These are phyloP conservation scores for Xylogone sp. DNA, from an alignment of 2,329 filamentous ascomycete genomes.

Conservation along the genomic window DNA sequence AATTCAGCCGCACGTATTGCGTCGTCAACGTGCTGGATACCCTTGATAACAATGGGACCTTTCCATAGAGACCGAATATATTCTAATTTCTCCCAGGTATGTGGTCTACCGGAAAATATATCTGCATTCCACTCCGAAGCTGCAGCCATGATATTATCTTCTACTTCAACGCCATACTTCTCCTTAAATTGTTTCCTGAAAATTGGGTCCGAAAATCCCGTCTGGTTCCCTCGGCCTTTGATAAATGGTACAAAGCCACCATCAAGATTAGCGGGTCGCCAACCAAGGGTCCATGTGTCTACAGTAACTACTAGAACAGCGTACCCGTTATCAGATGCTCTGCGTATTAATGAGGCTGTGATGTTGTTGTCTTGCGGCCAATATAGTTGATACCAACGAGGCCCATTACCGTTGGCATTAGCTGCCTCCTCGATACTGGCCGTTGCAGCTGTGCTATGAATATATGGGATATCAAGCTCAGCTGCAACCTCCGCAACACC, in stretches of 20 bases:
- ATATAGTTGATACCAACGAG: constrained; percentile 72
- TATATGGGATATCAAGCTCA: constrained; percentile 59
- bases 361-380: constrained; percentile 66
- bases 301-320: constrained; percentile 67
- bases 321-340: constrained; percentile 60
- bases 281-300: constrained; percentile 66
- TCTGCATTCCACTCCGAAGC: constrained; percentile 48
- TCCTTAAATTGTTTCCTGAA: constrained; percentile 55
- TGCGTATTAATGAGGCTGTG: constrained; percentile 57
- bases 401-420: constrained; percentile 49
- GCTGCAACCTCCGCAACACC: constrained; percentile 61
- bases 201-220: constrained; percentile 65
- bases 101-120: constrained; percentile 48
- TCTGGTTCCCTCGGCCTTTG: constrained; percentile 52
- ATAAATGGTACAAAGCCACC: constrained; percentile 58
- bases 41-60: constrained; percentile 61
- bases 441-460: constrained; percentile 60
- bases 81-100: constrained; percentile 59
- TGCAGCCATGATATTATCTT: constrained; percentile 47
- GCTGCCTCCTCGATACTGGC: constrained; percentile 66
- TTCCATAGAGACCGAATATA: constrained; percentile 57
- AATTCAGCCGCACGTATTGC: constrained; percentile 39
- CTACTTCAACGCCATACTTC: constrained; percentile 43
- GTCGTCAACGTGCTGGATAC: constrained; percentile 48
- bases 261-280: constrained; percentile 67